Conservation (phyloP, 2,329 filamentous ascomycete genomes). For the Cytospora chrysosperma region DNA sequence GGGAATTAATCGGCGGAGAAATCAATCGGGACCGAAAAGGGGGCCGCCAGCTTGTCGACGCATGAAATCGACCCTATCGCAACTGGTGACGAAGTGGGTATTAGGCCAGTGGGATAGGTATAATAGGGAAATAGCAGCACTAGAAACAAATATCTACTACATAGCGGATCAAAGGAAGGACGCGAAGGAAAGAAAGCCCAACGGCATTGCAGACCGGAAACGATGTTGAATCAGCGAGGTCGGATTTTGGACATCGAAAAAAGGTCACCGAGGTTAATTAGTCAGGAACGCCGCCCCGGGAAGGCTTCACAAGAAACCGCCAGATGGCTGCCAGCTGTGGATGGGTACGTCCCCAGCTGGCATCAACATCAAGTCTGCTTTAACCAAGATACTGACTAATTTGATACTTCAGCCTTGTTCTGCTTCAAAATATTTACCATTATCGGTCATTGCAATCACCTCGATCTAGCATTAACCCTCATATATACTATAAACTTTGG, state of each 20-base stretch:
- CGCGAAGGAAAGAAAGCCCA: conserved; percentile 2
- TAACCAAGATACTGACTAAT: no score
- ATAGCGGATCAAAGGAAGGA: conserved; percentile 6
- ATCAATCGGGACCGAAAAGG: conserved; percentile 12
- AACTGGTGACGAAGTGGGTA: background rate
- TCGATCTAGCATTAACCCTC: no score
- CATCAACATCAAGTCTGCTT: background rate
- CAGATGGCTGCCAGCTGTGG: background rate
- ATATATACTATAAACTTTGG: no score
- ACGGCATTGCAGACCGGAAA: background rate
- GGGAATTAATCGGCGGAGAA: conserved; percentile 1
- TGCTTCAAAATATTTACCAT: no score
- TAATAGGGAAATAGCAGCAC: background rate
- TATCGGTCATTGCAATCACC: no score
- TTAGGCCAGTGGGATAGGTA: background rate
- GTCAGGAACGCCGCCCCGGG: background rate
- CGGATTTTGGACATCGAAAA: background rate
- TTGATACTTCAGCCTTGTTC: no score
- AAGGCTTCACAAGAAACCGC: background rate
- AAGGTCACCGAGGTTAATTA: conserved; percentile 5
- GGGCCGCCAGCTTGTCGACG: conserved; percentile 7
- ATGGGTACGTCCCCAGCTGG: background rate
- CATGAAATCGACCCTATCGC: conserved; percentile 7
- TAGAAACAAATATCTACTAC: background rate
- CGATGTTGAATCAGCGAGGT: background rate